Evolutionary conservation across 73 alveolate species (phyloP).

Genomic region (Paramecium tetraurelia): DNA sequence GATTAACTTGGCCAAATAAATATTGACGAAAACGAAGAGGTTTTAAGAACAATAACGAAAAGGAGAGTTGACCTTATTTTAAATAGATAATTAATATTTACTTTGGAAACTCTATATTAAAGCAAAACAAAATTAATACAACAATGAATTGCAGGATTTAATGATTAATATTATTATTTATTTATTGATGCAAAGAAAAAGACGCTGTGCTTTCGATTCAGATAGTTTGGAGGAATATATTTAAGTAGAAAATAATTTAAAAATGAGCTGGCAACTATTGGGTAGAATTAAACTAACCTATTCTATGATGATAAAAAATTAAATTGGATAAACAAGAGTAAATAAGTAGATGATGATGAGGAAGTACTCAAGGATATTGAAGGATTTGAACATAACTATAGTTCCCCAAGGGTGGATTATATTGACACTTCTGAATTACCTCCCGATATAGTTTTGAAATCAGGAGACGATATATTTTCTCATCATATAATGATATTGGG

Average conservation of each 20-base stretch:
- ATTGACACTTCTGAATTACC: slow-evolving; percentile 18
- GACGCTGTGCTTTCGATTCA: not conserved
- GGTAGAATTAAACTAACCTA: not conserved
- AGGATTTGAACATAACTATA: not conserved
- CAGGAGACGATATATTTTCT: not conserved
- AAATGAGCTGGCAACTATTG: not conserved
- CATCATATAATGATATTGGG: not conserved
- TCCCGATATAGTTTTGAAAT: slow-evolving; percentile 1
- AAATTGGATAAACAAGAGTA: not conserved
- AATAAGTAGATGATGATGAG: not conserved
- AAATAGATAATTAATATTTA: not conserved
- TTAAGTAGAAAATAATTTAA: not conserved
- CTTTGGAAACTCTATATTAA: not conserved
- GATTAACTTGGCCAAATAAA: not conserved
- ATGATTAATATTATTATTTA: not conserved
- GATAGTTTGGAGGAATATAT: not conserved
- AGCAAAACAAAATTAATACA: not conserved
- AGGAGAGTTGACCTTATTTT: not conserved
- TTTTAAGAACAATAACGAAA: not conserved
- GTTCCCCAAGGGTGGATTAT: not conserved
- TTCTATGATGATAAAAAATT: slow-evolving; percentile 13
- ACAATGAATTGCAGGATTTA: not conserved
- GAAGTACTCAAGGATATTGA: not conserved
- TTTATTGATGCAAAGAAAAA: not conserved
- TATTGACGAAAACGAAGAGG: not conserved